Base-by-base conservation (phyloP, 2,329 filamentous ascomycete genomes). In the Huntiella decipiens region DNA sequence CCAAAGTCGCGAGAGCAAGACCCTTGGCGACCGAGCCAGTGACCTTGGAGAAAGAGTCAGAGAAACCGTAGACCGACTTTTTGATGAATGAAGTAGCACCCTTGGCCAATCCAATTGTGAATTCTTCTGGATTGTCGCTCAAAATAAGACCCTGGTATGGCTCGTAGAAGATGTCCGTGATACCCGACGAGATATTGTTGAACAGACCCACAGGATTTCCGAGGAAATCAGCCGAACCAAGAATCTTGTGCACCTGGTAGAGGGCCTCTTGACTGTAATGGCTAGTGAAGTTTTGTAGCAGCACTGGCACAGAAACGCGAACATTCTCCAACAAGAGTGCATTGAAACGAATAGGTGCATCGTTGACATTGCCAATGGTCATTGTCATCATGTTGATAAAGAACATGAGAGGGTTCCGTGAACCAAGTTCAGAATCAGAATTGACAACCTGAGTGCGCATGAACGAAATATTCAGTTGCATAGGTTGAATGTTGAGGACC, bases 341-440 rank as follows among this genome's bases (percentile, higher is more conserved):
- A 52, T 96, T 98, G 58, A 98, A 77, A 41, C 85, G 79, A 45
- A 98, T 78, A 0, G 91, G 92, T 5, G 91, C 91, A 61, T 98
- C 92, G 56, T 98, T 98, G 66, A 98, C 85, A 56, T 98, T 98
- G 52, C 91, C 91, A 56, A 98, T 91, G 11, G 91, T 93, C 91
- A 98, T 98, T 1, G 92, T 96, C 67, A 98, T 78, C 53, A 96
- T 84, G 57, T 98, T 96, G 60, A 96, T 78, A 58, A 95, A 87
- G 66, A 96, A 98, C 87, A 96, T 96, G 60, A 98, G 71, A 1
- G 92, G 92, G 57, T 94, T 98, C 37, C 75, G 77, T 1, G 85
- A 85, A 11, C 84, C 85, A 40, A 86, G 82, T 54, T 91, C 92
- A 60, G 96, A 87, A 59, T 96, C 88, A 2, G 84, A 88, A 53